Evolutionary conservation across 441 rosid species (phyloP).

Genomic region (Codiaeum variegatum): DNA sequence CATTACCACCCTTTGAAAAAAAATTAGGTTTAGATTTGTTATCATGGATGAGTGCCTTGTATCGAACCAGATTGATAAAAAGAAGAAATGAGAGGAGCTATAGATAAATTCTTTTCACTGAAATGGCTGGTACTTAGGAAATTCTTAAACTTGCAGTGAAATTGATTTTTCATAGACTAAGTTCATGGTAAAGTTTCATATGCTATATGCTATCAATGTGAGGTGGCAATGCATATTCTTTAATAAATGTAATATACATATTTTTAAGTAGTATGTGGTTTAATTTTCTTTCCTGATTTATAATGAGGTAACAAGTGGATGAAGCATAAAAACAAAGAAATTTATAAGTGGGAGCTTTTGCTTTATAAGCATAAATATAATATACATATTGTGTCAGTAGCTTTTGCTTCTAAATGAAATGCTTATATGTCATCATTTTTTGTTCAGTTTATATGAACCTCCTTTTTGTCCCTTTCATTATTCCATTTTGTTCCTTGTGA

Average conservation of each 20-base stretch:
- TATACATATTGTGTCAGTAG: too few relatives aligned
- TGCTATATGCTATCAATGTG: neutral
- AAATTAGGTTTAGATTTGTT: constrained; percentile 5
- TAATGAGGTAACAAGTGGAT: neutral
- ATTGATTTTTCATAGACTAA: too few relatives aligned
- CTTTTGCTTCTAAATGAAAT: too few relatives aligned
- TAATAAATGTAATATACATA: too few relatives aligned
- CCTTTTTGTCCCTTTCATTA: neutral
- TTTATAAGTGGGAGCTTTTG: neutral
- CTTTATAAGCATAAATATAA: too few relatives aligned
- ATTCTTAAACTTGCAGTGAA: neutral
- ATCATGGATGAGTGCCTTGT: neutral
- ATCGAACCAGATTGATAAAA: constrained; percentile 1
- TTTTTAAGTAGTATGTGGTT: neutral
- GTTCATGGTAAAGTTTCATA: too few relatives aligned
- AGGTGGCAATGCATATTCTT: neutral
- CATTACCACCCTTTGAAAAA: too few relatives aligned
- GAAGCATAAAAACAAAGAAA: neutral
- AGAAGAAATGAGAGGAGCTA: neutral
- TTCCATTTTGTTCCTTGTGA: constrained; percentile 15
- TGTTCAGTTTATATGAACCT: constrained; percentile 16
- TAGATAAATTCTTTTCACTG: neutral
- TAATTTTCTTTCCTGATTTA: neutral
- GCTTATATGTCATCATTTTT: neutral
- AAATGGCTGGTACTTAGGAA: neutral